Evolutionary conservation across 495 filamentous ascomycete genomes (phyloP), one percentile per base, ranked within the genome.

Genomic region (Talaromyces nanjingensis): DNA sequence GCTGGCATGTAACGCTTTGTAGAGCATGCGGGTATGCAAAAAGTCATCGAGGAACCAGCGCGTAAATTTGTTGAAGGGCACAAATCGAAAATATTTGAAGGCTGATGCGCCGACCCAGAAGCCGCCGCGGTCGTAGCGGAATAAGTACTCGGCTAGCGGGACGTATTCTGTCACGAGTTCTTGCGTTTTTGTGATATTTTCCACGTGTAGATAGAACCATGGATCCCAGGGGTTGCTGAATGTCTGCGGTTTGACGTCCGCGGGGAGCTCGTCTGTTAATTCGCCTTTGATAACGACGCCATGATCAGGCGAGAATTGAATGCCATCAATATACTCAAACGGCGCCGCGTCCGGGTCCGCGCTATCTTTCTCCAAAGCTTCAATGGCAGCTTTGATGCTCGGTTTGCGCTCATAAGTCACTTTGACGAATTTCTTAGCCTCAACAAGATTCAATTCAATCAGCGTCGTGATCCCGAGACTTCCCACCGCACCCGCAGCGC

Each of bases 61-160:
- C 0, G 83, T 86, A 56, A 77, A 67, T 49, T 64, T 62, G 65
- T 78, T 86, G 71, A 87, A 86, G 2, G 85, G 85, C 22, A 79
- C 68, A 11, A 77, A 70, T 12, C 42, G 39, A 71, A 87, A 84
- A 68, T 86, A 87, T 2, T 71, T 64, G 69, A 83, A 87, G 0
- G 81, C 77, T 12, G 75, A 78, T 6, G 68, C 65, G 6, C 78
- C 83, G 14, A 79, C 78, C 79, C 84, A 87, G 68, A 87, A 88
- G 7, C 77, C 84, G 20, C 85, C 85, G 4, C 85, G 81, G 65
- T 88, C 85, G 68, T 88, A 87, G 3, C 85, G 82, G 69, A 88
- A 87, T 37, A 85, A 77, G 63, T 88, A 87, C 34, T 87, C 83
- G 6, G 72, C 74, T 8, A 86, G 69, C 12, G 85, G 85, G 45